Evolutionary conservation across 345 rosid species (phyloP).

Genomic region (Laguncularia racemosa): DNA sequence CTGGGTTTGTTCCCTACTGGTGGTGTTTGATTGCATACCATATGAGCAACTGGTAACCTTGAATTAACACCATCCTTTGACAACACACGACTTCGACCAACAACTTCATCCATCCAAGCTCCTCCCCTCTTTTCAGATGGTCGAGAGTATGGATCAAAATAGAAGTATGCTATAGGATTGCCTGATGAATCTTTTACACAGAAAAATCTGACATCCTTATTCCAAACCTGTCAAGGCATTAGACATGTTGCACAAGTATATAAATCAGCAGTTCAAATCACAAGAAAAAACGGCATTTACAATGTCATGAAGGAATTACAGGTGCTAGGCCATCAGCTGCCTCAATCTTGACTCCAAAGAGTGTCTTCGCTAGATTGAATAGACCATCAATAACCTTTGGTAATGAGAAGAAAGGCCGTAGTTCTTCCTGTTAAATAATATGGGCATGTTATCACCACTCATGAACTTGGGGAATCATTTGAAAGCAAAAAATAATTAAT

Average conservation of each 20-base stretch:
- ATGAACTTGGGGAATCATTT: no score
- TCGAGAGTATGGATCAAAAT: conserved; percentile 95
- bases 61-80: conserved; percentile 37
- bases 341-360: conserved; percentile 68
- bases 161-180: conserved; percentile 74
- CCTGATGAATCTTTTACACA: conserved; percentile 77
- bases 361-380: conserved; percentile 59
- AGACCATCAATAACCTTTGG: conserved; percentile 88
- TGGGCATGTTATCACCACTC: background rate
- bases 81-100: conserved; percentile 66
- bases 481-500: no score
- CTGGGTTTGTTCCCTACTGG: conserved; percentile 91
- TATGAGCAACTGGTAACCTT: conserved; percentile 80
- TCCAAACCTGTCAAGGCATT: conserved; percentile 66
- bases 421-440: conserved; percentile 52
- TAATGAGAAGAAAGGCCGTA: conserved; percentile 81
- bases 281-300: conserved; percentile 1
- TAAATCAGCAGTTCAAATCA: background rate
- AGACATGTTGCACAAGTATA: conserved; percentile 9
- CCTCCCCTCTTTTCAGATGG: conserved; percentile 86
- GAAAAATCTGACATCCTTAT: conserved; percentile 73
- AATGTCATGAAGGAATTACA: conserved; percentile 24
- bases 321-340: conserved; percentile 94
- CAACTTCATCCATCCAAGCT: conserved; percentile 94
- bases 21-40: conserved; percentile 96